These are phyloP conservation scores for Hypocrella siamensis DNA, from an alignment of 2,329 filamentous ascomycete genomes.

Conservation along the genomic window DNA sequence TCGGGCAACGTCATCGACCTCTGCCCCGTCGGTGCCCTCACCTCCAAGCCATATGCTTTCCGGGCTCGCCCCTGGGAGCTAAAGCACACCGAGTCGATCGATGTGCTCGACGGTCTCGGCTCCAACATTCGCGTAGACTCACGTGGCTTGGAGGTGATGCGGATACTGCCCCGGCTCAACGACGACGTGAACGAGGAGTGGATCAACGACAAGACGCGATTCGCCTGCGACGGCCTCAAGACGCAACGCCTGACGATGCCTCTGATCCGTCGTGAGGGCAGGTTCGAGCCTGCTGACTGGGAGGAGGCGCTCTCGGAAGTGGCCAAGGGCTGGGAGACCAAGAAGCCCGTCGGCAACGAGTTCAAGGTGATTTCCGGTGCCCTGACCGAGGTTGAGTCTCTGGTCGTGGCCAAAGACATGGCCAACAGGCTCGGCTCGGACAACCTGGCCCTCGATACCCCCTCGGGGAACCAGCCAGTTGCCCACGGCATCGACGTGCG, in stretches of 20 bases:
- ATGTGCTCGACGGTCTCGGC: slow-evolving; percentile 82
- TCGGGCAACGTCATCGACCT: slow-evolving; percentile 97
- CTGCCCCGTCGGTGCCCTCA: slow-evolving; percentile 91
- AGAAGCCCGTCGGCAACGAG: slow-evolving; percentile 77
- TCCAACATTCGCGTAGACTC: slow-evolving; percentile 92
- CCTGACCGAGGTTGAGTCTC: slow-evolving; percentile 77
- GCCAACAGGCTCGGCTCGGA: slow-evolving; percentile 94
- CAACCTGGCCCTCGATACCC: slow-evolving; percentile 85
- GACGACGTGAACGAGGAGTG: slow-evolving; percentile 99
- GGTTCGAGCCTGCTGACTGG: slow-evolving; percentile 88
- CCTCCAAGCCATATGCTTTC: slow-evolving; percentile 96
- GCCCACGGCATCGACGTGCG: slow-evolving; percentile 89
- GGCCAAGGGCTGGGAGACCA: slow-evolving; percentile 59
- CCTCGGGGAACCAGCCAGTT: slow-evolving; percentile 65
- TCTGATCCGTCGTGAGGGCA: slow-evolving; percentile 71
- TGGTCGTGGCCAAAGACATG: slow-evolving; percentile 94
- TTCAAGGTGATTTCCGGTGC: slow-evolving; percentile 92
- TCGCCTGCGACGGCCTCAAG: slow-evolving; percentile 91
- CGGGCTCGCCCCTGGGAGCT: slow-evolving; percentile 93
- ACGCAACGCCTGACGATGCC: slow-evolving; percentile 92
- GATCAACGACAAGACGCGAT: slow-evolving; percentile 98
- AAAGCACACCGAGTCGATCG: slow-evolving; percentile 89
- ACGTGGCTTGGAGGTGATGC: slow-evolving; percentile 90
- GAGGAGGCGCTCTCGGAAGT: slow-evolving; percentile 89
- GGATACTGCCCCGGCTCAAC: slow-evolving; percentile 80